Percentiles rank a stretch among this genome's conserved stretches.
phyloP scores from a whole-genome alignment of 164 flowering plant genomes.

The Sedum album region DNA sequence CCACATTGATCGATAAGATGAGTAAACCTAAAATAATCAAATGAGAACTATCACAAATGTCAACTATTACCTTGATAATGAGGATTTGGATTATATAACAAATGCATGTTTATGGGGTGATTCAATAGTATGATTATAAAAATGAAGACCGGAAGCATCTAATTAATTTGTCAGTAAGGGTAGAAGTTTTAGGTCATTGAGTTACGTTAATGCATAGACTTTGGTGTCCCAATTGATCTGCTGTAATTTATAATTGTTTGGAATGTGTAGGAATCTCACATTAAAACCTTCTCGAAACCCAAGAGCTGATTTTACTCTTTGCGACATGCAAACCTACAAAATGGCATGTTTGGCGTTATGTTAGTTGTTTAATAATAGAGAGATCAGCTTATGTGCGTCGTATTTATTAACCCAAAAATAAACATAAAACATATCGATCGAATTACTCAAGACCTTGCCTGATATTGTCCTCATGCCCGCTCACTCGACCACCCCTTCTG shows the following conservation, averaged over 20 bases:
- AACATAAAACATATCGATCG: not conserved
- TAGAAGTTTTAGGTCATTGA: constrained; percentile 1
- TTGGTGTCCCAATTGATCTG: not conserved
- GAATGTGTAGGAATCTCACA: constrained; percentile 6
- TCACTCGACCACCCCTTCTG: no score
- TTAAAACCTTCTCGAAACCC: not conserved
- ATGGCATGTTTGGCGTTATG: constrained; percentile 3
- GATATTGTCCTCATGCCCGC: no score
- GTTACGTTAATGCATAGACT: not conserved
- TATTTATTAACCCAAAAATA: not conserved
- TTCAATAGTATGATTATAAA: not conserved
- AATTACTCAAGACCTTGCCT: no score
- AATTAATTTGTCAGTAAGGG: not conserved
- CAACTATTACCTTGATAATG: constrained; percentile 1
- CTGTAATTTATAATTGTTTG: not conserved
- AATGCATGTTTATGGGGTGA: constrained; percentile 3
- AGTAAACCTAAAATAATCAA: not conserved
- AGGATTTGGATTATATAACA: not conserved
- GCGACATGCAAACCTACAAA: not conserved
- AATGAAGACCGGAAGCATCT: constrained; percentile 1
- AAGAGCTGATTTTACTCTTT: not conserved
- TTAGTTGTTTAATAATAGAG: not conserved
- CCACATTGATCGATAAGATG: not conserved
- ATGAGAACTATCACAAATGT: not conserved
- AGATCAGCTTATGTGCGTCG: not conserved